Evolutionary conservation across 2,329 filamentous ascomycete species (phyloP).

Genomic region (Diaporthe sp.): DNA sequence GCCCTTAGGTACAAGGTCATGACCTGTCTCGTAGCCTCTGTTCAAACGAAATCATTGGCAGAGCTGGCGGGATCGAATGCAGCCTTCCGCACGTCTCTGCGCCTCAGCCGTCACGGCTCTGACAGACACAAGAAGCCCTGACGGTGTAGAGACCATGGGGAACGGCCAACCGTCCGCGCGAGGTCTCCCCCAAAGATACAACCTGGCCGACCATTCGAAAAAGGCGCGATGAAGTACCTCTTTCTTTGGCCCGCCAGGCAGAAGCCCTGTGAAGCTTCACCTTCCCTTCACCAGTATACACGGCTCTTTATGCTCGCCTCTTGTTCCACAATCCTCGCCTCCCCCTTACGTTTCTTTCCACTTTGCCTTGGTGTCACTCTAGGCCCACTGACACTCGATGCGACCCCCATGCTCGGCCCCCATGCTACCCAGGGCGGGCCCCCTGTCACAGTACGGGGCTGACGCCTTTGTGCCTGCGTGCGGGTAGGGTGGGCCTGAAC

Average conservation of each 20-base stretch:
- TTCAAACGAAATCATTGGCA: conserved; percentile 31
- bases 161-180: neutral
- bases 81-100: conserved; percentile 32
- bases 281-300: neutral
- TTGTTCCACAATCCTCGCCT: conserved; percentile 30
- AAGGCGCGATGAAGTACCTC: conserved; percentile 1
- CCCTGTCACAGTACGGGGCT: conserved; percentile 13
- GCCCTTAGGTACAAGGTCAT: conserved; percentile 9
- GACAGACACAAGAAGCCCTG: conserved; percentile 6
- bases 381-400: neutral
- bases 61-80: conserved; percentile 32
- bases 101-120: conserved; percentile 33
- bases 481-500: conserved; percentile 5
- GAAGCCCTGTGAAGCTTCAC: conserved; percentile 19
- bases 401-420: conserved; percentile 9
- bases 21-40: conserved; percentile 21
- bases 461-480: conserved; percentile 12
- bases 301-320: conserved; percentile 16
- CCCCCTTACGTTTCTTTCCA: conserved; percentile 1
- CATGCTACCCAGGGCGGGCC: conserved; percentile 13
- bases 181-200: neutral
- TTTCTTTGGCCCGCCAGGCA: conserved; percentile 27
- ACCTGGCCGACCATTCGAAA: neutral
- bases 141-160: neutral
- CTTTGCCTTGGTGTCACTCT: conserved; percentile 19